These are phyloP conservation scores for Lumnitzera littorea DNA, from an alignment of 345 rosid species.

Conservation along the genomic window DNA sequence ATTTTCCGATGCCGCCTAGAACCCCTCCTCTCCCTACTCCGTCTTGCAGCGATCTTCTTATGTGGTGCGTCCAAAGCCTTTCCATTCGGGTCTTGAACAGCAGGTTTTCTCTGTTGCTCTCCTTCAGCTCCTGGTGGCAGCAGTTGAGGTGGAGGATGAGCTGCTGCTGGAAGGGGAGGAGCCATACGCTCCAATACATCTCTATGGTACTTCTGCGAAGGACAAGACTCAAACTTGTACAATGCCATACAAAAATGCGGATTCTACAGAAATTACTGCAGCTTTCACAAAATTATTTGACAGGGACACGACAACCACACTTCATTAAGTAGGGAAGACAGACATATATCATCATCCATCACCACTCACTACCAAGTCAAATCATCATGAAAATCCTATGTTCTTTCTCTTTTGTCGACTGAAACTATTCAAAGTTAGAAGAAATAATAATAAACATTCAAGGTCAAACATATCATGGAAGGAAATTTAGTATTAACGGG, in stretches of 20 bases:
- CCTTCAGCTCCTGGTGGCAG: not conserved
- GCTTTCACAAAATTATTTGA: not conserved
- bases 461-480: too few species aligned
- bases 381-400: too few species aligned
- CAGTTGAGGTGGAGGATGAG: slow-evolving; percentile 9
- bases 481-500: too few species aligned
- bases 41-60: slow-evolving; percentile 31
- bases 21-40: slow-evolving; percentile 30
- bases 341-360: too few species aligned
- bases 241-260: not conserved
- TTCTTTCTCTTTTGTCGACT: too few species aligned
- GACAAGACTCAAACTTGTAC: not conserved
- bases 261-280: not conserved
- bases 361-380: too few species aligned
- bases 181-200: slow-evolving; percentile 66
- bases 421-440: too few species aligned
- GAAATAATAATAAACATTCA: too few species aligned
- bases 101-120: not conserved
- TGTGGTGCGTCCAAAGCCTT: slow-evolving; percentile 18
- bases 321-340: too few species aligned
- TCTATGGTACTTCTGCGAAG: slow-evolving; percentile 62
- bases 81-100: slow-evolving; percentile 16
- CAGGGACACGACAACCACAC: too few species aligned
- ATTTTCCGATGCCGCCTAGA: slow-evolving; percentile 60
- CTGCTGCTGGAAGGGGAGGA: slow-evolving; percentile 27